phyloP scores from a whole-genome alignment of 768 basidiomycete species.

The Serendipita sp. region DNA sequence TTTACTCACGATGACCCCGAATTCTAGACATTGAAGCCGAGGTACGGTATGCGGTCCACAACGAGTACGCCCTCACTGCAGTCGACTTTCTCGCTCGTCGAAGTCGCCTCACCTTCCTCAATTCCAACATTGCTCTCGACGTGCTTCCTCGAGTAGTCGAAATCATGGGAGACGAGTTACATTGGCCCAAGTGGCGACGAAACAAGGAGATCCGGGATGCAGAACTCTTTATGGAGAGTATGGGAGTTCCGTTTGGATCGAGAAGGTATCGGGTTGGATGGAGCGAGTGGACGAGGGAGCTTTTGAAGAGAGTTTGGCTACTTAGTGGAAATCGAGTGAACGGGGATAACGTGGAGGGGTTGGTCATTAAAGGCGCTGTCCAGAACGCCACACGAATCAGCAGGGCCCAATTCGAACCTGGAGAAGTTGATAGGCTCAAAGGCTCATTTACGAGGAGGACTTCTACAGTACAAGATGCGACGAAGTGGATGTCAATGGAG shows the following conservation, averaged over 20 bases:
- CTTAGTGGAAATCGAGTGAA: not conserved
- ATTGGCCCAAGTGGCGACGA: constrained; percentile 51
- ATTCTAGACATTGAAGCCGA: constrained; percentile 74
- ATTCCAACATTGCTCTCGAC: constrained; percentile 68
- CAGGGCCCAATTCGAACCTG: constrained; percentile 39
- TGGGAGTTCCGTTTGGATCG: constrained; percentile 47
- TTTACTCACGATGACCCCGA: not conserved
- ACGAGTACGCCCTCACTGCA: constrained; percentile 89
- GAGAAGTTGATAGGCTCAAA: constrained; percentile 29
- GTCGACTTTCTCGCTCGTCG: constrained; percentile 86
- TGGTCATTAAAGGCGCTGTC: not conserved
- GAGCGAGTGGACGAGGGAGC: not conserved
- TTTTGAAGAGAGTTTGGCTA: constrained; percentile 10
- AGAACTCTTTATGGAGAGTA: constrained; percentile 55
- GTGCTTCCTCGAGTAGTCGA: constrained; percentile 78
- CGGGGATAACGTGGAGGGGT: not conserved
- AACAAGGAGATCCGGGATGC: constrained; percentile 41
- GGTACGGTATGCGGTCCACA: constrained; percentile 68
- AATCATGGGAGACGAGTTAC: constrained; percentile 76
- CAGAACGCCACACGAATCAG: constrained; percentile 23
- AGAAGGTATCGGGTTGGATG: constrained; percentile 1
- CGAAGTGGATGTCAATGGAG: constrained; percentile 25
- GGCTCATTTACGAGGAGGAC: constrained; percentile 20
- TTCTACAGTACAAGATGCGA: constrained; percentile 14
- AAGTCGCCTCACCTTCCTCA: constrained; percentile 87